Conservation (phyloP, 495 filamentous ascomycete species). For the Astrocystis sublimbata region DNA sequence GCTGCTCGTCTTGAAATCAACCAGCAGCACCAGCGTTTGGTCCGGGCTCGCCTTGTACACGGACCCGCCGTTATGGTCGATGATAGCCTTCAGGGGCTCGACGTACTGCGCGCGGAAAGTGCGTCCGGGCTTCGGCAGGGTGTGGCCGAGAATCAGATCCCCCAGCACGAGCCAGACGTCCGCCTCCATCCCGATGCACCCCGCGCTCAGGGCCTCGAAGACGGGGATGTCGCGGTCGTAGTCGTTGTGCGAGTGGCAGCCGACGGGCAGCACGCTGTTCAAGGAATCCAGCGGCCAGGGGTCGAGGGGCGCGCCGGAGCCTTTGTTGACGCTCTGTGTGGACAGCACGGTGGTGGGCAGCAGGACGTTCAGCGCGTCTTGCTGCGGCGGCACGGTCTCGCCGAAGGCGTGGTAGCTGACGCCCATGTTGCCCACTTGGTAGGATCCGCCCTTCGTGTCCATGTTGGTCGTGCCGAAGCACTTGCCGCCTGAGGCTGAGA, state of each 20-base stretch:
- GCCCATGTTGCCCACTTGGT: slow-evolving; percentile 28
- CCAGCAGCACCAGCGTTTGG: slow-evolving; percentile 63
- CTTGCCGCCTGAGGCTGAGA: slow-evolving; percentile 25
- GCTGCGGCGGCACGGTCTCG: slow-evolving; percentile 28
- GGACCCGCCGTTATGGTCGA: slow-evolving; percentile 34
- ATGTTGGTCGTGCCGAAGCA: slow-evolving; percentile 30
- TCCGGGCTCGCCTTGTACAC: slow-evolving; percentile 54
- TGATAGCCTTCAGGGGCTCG: slow-evolving; percentile 29
- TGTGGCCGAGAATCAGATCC: slow-evolving; percentile 34
- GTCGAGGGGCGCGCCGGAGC: slow-evolving; percentile 27
- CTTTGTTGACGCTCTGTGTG: slow-evolving; percentile 30
- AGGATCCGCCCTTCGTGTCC: slow-evolving; percentile 37
- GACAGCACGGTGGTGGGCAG: slow-evolving; percentile 25
- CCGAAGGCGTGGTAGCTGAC: slow-evolving; percentile 33
- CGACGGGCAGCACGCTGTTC: slow-evolving; percentile 28
- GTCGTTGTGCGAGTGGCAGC: slow-evolving; percentile 38
- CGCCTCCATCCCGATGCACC: slow-evolving; percentile 38
- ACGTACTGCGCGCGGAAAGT: slow-evolving; percentile 31
- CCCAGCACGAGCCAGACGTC: slow-evolving; percentile 31
- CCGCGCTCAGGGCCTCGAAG: slow-evolving; percentile 30
- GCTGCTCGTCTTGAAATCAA: slow-evolving; percentile 63
- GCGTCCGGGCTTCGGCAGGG: slow-evolving; percentile 26
- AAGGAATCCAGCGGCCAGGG: slow-evolving; percentile 36
- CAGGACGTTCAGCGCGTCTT: slow-evolving; percentile 33
- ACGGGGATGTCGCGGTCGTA: slow-evolving; percentile 32